A percentile compares a stretch with the other conserved stretches of the same genome.
phyloP scores from a whole-genome alignment of 163 green algal species.

The Prototheca wickerhamii region DNA sequence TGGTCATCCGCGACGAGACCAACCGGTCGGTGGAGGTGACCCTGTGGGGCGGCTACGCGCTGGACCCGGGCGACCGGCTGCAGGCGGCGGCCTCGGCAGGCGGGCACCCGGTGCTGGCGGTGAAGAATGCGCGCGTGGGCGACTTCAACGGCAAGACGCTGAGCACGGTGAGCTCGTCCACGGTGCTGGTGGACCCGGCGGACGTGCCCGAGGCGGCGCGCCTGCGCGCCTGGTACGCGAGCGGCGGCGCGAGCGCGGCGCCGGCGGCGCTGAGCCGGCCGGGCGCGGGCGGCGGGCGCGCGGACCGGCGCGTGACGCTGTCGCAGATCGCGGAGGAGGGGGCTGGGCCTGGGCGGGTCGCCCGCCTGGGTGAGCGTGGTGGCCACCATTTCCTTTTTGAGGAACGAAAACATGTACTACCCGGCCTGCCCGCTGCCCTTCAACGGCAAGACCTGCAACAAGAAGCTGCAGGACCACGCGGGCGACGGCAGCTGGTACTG shows the following conservation, averaged over 20 bases:
- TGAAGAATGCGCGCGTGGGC: constrained; percentile 74
- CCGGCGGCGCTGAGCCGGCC: constrained; percentile 41
- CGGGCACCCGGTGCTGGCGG: constrained; percentile 59
- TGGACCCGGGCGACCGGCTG: constrained; percentile 49
- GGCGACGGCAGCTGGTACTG: constrained; percentile 37
- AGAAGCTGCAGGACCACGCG: constrained; percentile 74
- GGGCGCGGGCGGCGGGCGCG: constrained; percentile 41
- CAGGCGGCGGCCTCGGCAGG: constrained; percentile 33
- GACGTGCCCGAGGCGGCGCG: constrained; percentile 54
- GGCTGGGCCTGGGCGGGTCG: constrained; percentile 47
- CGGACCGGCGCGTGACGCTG: constrained; percentile 57
- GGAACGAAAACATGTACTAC: constrained; percentile 68
- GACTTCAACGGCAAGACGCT: constrained; percentile 94
- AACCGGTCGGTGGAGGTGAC: constrained; percentile 77
- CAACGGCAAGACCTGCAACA: constrained; percentile 71
- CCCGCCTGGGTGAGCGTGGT: constrained; percentile 53
- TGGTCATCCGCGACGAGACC: constrained; percentile 69
- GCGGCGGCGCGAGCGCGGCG: constrained; percentile 25
- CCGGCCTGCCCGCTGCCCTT: constrained; percentile 54
- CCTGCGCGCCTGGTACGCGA: constrained; percentile 71
- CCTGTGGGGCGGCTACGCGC: constrained; percentile 72
- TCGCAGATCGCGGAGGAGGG: constrained; percentile 62
- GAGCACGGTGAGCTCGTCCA: constrained; percentile 59
- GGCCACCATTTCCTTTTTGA: constrained; percentile 53
- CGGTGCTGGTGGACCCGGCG: constrained; percentile 64